Percentiles rank a stretch among this genome's conserved stretches.
These are phyloP conservation scores for Kwoniella europaea DNA, from an alignment of 768 basidiomycete species.

Conservation along the genomic window DNA sequence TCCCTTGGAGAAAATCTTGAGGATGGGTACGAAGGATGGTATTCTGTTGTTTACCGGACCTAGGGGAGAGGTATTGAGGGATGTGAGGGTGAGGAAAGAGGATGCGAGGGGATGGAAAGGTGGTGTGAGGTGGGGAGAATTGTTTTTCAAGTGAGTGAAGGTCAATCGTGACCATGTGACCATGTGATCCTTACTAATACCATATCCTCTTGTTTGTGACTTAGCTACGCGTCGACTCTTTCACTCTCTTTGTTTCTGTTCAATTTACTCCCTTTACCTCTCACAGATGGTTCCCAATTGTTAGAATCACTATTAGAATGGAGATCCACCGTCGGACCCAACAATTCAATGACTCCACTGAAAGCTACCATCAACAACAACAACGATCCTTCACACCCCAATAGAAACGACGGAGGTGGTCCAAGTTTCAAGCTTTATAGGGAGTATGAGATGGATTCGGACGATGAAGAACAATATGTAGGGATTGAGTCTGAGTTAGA, in stretches of 20 bases:
- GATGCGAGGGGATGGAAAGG: slow-evolving; percentile 60
- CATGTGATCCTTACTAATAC: neutral
- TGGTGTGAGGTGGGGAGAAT: slow-evolving; percentile 37
- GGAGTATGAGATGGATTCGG: slow-evolving; percentile 40
- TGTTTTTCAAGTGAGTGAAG: slow-evolving; percentile 67
- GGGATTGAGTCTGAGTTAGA: neutral
- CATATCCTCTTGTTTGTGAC: neutral
- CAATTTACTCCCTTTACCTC: slow-evolving; percentile 76
- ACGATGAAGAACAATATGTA: slow-evolving; percentile 24
- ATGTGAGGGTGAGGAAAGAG: slow-evolving; percentile 57
- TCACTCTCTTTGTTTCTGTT: slow-evolving; percentile 80
- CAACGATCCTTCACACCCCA: no score
- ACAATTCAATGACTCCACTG: neutral
- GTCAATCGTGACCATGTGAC: neutral
- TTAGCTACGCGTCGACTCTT: slow-evolving; percentile 61
- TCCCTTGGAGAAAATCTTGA: slow-evolving; percentile 64
- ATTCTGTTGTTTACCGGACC: slow-evolving; percentile 78
- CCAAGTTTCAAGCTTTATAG: slow-evolving; percentile 31
- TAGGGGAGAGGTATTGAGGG: slow-evolving; percentile 66
- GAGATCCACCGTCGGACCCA: slow-evolving; percentile 8
- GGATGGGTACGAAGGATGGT: slow-evolving; percentile 61
- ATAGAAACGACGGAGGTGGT: neutral
- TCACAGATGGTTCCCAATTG: slow-evolving; percentile 73
- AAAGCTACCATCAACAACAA: neutral
- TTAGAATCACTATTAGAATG: slow-evolving; percentile 57